Conservation (phyloP, 2,329 filamentous ascomycete species). For the Trichoderma koningii region DNA sequence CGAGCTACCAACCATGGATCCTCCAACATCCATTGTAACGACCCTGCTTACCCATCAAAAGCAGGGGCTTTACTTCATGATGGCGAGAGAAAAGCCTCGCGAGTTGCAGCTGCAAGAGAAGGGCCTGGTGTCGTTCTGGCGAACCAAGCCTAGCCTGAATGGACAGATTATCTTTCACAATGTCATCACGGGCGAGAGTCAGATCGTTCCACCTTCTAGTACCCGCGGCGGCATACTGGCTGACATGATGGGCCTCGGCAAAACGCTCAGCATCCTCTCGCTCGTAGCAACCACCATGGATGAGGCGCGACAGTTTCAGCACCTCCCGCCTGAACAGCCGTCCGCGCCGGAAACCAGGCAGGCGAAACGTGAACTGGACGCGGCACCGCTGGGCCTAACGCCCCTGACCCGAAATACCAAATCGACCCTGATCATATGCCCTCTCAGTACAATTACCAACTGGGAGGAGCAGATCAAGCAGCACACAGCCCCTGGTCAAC, state of each 20-base stretch:
- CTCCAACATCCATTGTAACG: conserved; percentile 62
- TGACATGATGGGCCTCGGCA: conserved; percentile 88
- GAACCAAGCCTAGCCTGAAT: conserved; percentile 53
- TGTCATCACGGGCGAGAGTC: conserved; percentile 75
- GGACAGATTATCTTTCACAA: conserved; percentile 71
- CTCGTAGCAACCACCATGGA: conserved; percentile 68
- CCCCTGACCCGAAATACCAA: conserved; percentile 67
- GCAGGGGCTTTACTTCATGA: conserved; percentile 87
- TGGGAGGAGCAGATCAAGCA: conserved; percentile 91
- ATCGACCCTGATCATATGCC: conserved; percentile 83
- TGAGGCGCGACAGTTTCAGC: conserved; percentile 64
- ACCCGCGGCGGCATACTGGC: conserved; percentile 74
- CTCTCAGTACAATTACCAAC: conserved; percentile 87
- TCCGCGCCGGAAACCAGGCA: conserved; percentile 46
- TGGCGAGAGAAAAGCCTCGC: conserved; percentile 68
- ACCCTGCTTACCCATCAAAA: conserved; percentile 82
- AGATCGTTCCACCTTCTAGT: conserved; percentile 62
- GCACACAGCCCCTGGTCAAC: conserved; percentile 65
- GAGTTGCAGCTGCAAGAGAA: conserved; percentile 60
- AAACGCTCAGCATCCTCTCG: conserved; percentile 82
- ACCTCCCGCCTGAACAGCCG: conserved; percentile 53
- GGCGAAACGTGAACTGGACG: conserved; percentile 37
- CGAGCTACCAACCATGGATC: conserved; percentile 72
- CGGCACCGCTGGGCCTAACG: conserved; percentile 50
- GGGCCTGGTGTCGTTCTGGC: conserved; percentile 76